A percentile compares a stretch with the other conserved stretches of the same genome.
These are phyloP conservation scores for Pythium angustatum DNA, from an alignment of 352 stramenopile genomes.

Conservation along the genomic window DNA sequence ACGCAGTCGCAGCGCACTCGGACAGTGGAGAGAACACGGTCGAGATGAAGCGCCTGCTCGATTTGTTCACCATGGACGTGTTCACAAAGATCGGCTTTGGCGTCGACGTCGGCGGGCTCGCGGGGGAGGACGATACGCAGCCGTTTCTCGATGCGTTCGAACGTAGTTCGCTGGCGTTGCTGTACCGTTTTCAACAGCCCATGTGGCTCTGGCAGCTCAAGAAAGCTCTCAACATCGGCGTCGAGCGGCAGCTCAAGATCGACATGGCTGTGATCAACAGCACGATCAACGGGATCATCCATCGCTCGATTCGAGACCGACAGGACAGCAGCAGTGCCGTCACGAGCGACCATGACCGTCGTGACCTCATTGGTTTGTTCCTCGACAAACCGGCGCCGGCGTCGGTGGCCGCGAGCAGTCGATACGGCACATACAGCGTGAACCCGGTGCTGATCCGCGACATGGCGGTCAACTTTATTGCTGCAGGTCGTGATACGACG, in stretches of 20 bases:
- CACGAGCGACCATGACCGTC: background rate
- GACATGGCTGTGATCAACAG: slow-evolving; percentile 40
- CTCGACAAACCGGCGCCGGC: slow-evolving; percentile 25
- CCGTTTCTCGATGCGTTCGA: slow-evolving; percentile 54
- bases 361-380: slow-evolving; percentile 53
- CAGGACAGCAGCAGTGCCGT: slow-evolving; percentile 16
- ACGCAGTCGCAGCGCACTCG: background rate
- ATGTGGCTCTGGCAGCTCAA: slow-evolving; percentile 55
- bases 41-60: slow-evolving; percentile 47
- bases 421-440: slow-evolving; percentile 23
- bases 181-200: slow-evolving; percentile 43
- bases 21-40: slow-evolving; percentile 16
- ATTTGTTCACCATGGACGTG: slow-evolving; percentile 66
- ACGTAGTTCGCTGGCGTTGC: slow-evolving; percentile 34
- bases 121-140: slow-evolving; percentile 31
- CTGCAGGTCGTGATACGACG: slow-evolving; percentile 74
- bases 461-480: slow-evolving; percentile 80
- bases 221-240: slow-evolving; percentile 36
- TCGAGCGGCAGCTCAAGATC: slow-evolving; percentile 34
- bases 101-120: slow-evolving; percentile 51
- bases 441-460: slow-evolving; percentile 52
- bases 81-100: slow-evolving; percentile 77
- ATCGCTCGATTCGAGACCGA: slow-evolving; percentile 29
- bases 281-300: slow-evolving; percentile 38
- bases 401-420: background rate